Conservation (phyloP, 257 asterid genomes). For the Solanum gracilifrons region DNA sequence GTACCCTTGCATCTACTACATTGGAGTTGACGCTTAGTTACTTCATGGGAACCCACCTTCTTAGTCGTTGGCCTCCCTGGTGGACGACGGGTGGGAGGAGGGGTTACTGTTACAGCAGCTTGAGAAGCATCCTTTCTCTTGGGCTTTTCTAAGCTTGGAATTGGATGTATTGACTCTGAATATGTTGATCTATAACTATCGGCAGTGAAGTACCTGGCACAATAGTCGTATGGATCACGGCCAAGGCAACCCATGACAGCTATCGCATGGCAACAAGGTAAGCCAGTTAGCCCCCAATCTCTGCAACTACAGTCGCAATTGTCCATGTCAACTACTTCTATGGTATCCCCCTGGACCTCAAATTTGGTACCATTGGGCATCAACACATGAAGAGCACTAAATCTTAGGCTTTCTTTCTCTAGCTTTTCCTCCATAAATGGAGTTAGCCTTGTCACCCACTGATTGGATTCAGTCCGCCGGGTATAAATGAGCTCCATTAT, state of each 20-base stretch:
- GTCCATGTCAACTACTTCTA: conserved; percentile 61
- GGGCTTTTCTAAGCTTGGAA: conserved; percentile 37
- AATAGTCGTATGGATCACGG: conserved; percentile 53
- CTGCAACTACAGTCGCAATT: conserved; percentile 59
- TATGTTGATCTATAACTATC: conserved; percentile 60
- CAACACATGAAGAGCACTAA: conserved; percentile 33
- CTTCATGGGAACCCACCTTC: conserved; percentile 53
- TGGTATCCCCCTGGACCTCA: conserved; percentile 69
- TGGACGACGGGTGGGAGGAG: conserved; percentile 89
- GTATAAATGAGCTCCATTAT: conserved; percentile 57
- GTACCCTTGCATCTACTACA: conserved; percentile 92
- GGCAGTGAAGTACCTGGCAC: conserved; percentile 62
- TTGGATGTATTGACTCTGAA: conserved; percentile 57
- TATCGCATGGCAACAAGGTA: conserved; percentile 87
- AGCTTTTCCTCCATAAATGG: conserved; percentile 76
- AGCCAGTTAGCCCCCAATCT: conserved; percentile 69
- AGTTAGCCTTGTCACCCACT: conserved; percentile 67
- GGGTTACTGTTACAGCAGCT: conserved; percentile 55
- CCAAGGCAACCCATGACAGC: conserved; percentile 43
- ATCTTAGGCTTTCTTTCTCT: conserved; percentile 52
- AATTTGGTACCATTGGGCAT: conserved; percentile 34
- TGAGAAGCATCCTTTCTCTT: conserved; percentile 30
- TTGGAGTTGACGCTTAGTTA: conserved; percentile 65
- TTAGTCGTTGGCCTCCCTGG: conserved; percentile 86
- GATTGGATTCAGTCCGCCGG: conserved; percentile 43